Conservation (phyloP, 768 basidiomycete genomes). For the Suillus discolor region DNA sequence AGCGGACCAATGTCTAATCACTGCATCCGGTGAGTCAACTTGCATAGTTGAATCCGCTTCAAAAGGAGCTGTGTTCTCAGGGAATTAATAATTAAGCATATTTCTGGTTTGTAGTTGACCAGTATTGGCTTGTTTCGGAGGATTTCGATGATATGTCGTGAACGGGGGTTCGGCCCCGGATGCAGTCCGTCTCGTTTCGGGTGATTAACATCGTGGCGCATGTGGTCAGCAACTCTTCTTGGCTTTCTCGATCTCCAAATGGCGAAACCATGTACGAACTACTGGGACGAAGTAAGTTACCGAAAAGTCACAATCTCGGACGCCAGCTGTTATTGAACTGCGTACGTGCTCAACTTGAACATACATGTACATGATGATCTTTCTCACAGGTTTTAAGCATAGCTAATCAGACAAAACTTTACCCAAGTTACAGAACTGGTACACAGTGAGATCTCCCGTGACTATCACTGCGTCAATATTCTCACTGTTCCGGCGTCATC, state of each 20-base stretch:
- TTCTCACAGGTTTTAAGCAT: not conserved
- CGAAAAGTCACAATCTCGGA: not conserved
- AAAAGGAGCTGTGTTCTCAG: not conserved
- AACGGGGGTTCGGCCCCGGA: not conserved
- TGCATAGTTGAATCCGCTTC: not conserved
- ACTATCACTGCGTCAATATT: not conserved
- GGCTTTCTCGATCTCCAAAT: not conserved
- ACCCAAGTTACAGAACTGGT: not conserved
- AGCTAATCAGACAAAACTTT: not conserved
- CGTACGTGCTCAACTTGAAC: not conserved
- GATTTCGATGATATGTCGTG: not conserved
- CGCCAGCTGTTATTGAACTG: not conserved
- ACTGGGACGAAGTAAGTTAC: not conserved
- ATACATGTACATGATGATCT: not conserved
- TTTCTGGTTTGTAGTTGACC: not conserved
- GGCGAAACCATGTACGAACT: not conserved
- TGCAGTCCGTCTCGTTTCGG: not conserved
- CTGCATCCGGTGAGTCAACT: not conserved
- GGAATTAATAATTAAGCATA: not conserved
- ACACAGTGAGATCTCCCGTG: not conserved
- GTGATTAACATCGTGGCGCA: not conserved
- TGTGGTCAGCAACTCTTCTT: not conserved
- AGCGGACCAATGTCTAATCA: not conserved
- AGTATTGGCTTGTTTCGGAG: not conserved
- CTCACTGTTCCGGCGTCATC: not conserved